These are phyloP conservation scores for Amanita pseudoporphyria DNA, from an alignment of 768 basidiomycete species.

Conservation along the genomic window DNA sequence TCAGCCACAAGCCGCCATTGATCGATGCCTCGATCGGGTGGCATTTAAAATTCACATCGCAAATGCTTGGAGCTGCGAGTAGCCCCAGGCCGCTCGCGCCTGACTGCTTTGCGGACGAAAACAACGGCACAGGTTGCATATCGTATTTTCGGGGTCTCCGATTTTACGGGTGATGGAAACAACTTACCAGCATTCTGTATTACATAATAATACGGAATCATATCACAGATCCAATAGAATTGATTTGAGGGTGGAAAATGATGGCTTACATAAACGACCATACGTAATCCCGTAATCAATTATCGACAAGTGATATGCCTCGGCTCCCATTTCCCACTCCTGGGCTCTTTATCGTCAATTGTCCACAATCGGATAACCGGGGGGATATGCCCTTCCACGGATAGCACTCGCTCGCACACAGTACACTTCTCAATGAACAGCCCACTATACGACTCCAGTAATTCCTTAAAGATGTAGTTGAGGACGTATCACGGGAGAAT, in stretches of 20 bases:
- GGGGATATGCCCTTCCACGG: conserved; percentile 61
- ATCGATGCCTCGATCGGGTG: conserved; percentile 7
- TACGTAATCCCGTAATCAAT: not conserved
- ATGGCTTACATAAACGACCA: conserved; percentile 1
- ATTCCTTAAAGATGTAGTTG: conserved; percentile 22
- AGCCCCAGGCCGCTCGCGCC: not conserved
- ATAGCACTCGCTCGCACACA: conserved; percentile 55
- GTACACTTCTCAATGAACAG: conserved; percentile 56
- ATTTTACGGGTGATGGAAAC: not conserved
- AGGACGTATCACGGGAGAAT: no score
- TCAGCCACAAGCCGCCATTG: conserved; percentile 3
- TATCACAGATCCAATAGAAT: conserved; percentile 2
- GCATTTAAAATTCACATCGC: conserved; percentile 3
- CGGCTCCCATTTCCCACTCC: conserved; percentile 23
- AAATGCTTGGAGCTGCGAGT: conserved; percentile 1
- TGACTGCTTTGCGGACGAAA: not conserved
- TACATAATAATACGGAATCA: not conserved
- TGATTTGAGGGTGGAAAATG: conserved; percentile 2
- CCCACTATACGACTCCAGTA: conserved; percentile 46
- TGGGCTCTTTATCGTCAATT: conserved; percentile 27
- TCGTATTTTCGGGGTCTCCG: not conserved
- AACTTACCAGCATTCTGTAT: no score
- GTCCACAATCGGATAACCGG: conserved; percentile 56
- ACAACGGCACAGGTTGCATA: not conserved
- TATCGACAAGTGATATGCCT: conserved; percentile 34